Evolutionary conservation across 1,139 yeast genomes (phyloP).

Genomic region (Cylindricascospora bacillispora): DNA sequence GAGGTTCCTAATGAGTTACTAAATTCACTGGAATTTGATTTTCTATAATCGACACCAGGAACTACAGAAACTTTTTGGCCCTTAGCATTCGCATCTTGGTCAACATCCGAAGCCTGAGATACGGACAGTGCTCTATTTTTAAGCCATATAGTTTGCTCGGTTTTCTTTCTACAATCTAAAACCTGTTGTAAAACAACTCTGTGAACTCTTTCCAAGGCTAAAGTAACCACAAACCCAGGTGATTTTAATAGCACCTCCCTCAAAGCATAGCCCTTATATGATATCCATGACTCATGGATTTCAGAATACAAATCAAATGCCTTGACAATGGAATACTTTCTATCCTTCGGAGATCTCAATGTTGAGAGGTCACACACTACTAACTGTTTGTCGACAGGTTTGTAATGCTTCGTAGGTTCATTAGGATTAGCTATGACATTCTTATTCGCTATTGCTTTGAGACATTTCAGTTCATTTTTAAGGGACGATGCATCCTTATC

Average conservation of each 20-base stretch:
- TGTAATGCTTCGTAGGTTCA: too few species aligned
- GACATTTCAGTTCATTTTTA: too few species aligned
- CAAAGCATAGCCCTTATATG: slow-evolving; percentile 4
- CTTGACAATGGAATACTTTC: slow-evolving; percentile 4
- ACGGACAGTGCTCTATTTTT: neutral
- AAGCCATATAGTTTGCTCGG: slow-evolving; percentile 5
- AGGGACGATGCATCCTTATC: too few species aligned
- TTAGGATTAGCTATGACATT: too few species aligned
- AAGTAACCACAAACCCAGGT: slow-evolving; percentile 6
- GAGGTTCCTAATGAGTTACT: neutral
- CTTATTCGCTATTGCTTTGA: too few species aligned
- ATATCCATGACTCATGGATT: slow-evolving; percentile 8
- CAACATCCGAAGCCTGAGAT: neutral
- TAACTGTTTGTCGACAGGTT: too few species aligned
- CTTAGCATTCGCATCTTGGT: neutral
- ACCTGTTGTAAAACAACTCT: slow-evolving; percentile 14
- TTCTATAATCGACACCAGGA: neutral
- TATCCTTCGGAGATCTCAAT: slow-evolving; percentile 5
- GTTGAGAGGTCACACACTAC: slow-evolving; percentile 12
- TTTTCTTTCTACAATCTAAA: slow-evolving; percentile 10
- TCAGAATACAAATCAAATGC: slow-evolving; percentile 8
- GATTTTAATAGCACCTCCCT: slow-evolving; percentile 7
- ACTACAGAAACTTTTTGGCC: neutral
- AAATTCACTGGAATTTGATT: too few species aligned
- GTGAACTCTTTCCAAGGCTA: slow-evolving; percentile 10